Evolutionary conservation across 1,284 basidiomycete species (phyloP), one percentile per base, ranked within the genome.

Genomic region (Leccinum subrobustum): DNA sequence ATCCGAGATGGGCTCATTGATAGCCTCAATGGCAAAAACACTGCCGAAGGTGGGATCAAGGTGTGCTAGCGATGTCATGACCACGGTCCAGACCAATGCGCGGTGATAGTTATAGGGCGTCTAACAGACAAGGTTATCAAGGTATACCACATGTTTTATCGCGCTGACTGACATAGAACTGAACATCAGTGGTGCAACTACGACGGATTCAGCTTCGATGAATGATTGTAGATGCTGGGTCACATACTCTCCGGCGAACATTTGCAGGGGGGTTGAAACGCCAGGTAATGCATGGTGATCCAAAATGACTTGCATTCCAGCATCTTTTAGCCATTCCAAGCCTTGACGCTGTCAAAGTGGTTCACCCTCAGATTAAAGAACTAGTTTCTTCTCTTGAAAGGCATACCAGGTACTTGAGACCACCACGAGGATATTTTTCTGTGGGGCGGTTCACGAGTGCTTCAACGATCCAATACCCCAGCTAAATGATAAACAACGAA

Each of bases 381-480:
- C 7, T 4, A 5, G 7, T 9, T 37, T 61, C 31, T 31, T 14
- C 12, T 2, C 23, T 37, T 39, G 3, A 50, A 39, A 31, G 2
- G 58, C 81, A 54, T 60, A 89, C 89, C 35, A 92, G 78, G 60
- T 86, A 81, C 7, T 70, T 61, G 44, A 92, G 79, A 27, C 91
- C 91, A 18, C 91, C 90, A 39, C 83, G 80, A 14, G 89, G 85
- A 67, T 82, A 92, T 52, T 78, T 81, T 68, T 92, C 91, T 2
- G 74, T 78, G 0, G 70, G 68, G 4, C 85, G 79, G 68, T 91
- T 70, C 0, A 92, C 90, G 6, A 92, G 76, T 6, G 77, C 78
- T 70, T 92, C 91, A 14, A 92, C 75, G 52, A 92, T 86, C 91
- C 91, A 93, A 69, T 87, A 93, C 0, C 91, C 90, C 25, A 92